Percentiles rank a stretch among this genome's conserved stretches.
Conservation (phyloP, 1,139 yeast genomes). For the Yamadazyma dendronema region DNA sequence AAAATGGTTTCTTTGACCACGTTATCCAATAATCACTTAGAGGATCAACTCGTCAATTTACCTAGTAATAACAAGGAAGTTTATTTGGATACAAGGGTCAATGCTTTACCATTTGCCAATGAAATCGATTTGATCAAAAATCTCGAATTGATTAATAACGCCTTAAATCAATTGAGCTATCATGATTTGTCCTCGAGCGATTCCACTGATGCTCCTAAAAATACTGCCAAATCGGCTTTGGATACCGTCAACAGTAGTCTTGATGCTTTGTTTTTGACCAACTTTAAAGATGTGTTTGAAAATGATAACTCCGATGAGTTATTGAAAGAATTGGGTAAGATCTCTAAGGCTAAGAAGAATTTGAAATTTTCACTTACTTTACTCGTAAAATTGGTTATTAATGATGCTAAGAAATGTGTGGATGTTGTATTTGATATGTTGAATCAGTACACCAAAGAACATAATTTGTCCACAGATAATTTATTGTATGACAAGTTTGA, state of each 20-base stretch:
- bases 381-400: constrained; percentile 62
- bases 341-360: constrained; percentile 18
- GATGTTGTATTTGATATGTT: constrained; percentile 45
- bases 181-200: constrained; percentile 14
- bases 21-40: constrained; percentile 15
- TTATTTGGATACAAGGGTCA: constrained; percentile 67
- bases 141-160: constrained; percentile 54
- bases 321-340: constrained; percentile 32
- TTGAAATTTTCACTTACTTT: constrained; percentile 51
- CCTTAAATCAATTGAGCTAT: constrained; percentile 41
- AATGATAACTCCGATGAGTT: constrained; percentile 46
- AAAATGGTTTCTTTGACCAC: constrained; percentile 44
- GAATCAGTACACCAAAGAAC: constrained; percentile 14
- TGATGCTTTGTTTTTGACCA: constrained; percentile 28
- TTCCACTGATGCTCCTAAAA: constrained; percentile 4
- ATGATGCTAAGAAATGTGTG: constrained; percentile 53
- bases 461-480: constrained; percentile 17
- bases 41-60: constrained; percentile 16
- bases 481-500: constrained; percentile 61
- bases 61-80: constrained; percentile 66
- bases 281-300: constrained; percentile 31
- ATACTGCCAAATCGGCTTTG: constrained; percentile 8
- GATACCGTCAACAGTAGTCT: constrained; percentile 18
- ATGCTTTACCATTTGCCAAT: constrained; percentile 77
- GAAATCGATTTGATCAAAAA: constrained; percentile 56